Base-by-base conservation (phyloP, 176 grass and related monocot genomes). In the maize (Zea mays) region DNA sequence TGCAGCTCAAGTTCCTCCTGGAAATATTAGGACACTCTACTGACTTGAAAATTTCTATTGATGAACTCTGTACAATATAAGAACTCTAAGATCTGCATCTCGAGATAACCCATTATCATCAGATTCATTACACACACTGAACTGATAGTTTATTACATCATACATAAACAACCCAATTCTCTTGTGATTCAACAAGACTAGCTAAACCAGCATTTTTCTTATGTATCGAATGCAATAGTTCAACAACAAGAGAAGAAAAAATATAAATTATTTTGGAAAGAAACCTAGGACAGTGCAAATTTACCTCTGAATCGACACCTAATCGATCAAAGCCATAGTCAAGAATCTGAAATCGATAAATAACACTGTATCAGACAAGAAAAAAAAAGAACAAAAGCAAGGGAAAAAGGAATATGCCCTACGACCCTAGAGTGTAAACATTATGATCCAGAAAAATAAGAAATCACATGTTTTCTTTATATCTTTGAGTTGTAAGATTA, bases 241-340 rank as follows among this genome's bases (percentile, higher is more conserved):
- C 5, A 41, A 71, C 66, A n/a, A 11, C 46, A 54, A 74, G 12
- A 67, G 5, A 51, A 59, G 34, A 50, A 56, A 20, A 54, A 50
- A 77, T 9, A 74, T 46, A 69, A 56, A 47, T 59, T 27, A 19
- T 84, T 72, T 36, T 70, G 48, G 21, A 60, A 7, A 17, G 17
- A 81, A 72, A 42, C 58, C 51, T n/a, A 47, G 42, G 8, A 65
- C 12, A 70, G 34, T 16, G 19, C n/a, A 16, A 90, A 55, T 74
- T 81, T 80, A 93, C 93, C 88, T 93, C 70, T 55, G 88, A 97
- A 83, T 67, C 87, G 59, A 78, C 96, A 85, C 96, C 92, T 79
- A 98, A 85, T 42, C 90, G 89, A 78, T 98, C 96, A 89, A 98
- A 94, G 54, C 78, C 90, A 78, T 95, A 98, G 78, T 98, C 96